Evolutionary conservation across 345 rosid genomes (phyloP).

Genomic region (Eutrema heterophyllum): DNA sequence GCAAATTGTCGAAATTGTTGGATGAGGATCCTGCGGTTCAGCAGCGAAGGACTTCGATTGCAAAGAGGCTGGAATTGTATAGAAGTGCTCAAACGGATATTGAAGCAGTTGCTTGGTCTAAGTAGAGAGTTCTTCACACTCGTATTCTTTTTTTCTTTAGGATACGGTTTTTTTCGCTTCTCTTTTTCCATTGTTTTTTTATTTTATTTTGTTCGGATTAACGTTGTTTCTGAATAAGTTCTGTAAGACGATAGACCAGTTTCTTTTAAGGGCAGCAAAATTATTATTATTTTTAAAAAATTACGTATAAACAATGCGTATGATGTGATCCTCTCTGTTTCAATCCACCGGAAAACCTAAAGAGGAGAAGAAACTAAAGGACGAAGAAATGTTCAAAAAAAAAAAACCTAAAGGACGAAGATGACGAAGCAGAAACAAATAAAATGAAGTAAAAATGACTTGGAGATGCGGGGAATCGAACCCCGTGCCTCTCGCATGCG

Average conservation of each 20-base stretch:
- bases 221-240: slow-evolving; percentile 15
- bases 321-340: neutral
- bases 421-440: neutral
- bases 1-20: slow-evolving; percentile 52
- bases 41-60: slow-evolving; percentile 64
- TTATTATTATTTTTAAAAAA: no score
- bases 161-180: neutral
- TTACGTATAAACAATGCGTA: no score
- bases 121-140: slow-evolving; percentile 38
- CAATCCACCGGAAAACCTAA: neutral
- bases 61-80: slow-evolving; percentile 81
- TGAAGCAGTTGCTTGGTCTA: slow-evolving; percentile 88
- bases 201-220: neutral
- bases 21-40: slow-evolving; percentile 86
- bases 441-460: no score
- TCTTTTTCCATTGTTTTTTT: neutral
- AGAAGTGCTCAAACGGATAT: slow-evolving; percentile 86
- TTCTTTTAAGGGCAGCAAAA: neutral
- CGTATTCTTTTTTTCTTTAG: neutral
- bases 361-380: neutral
- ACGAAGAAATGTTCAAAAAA: no score
- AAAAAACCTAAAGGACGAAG: neutral
- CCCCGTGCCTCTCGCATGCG: slow-evolving; percentile 99
- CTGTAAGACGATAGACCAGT: neutral
- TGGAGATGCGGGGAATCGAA: slow-evolving; percentile 95